phyloP scores from a whole-genome alignment of 75 land plant genomes.

The Larix kaempferi region DNA sequence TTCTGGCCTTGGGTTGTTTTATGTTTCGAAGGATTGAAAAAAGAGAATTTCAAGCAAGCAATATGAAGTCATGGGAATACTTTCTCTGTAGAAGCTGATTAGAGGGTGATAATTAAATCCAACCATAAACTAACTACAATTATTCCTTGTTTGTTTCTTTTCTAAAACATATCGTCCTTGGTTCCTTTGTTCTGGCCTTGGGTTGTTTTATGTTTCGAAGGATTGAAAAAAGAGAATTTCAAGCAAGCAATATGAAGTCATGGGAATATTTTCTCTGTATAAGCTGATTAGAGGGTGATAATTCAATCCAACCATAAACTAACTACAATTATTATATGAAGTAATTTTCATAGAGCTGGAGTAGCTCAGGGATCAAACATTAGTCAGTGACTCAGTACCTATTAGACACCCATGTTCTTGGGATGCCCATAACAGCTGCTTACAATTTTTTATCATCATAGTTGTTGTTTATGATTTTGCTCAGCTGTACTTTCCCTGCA shows the following conservation, averaged over 20 bases:
- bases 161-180: neutral
- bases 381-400: no score
- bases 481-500: no score
- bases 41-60: no score
- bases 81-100: neutral
- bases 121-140: neutral
- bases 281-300: neutral
- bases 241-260: neutral
- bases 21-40: neutral
- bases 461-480: no score
- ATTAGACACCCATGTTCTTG: no score
- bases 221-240: neutral
- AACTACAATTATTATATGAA: neutral
- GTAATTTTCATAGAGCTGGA: no score
- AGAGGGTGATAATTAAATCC: neutral
- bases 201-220: neutral
- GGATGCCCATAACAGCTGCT: no score
- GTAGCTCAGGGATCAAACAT: no score
- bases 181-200: neutral
- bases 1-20: neutral
- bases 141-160: neutral
- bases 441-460: no score
- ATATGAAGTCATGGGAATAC: neutral
- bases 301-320: neutral
- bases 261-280: neutral